Evolutionary conservation across 352 stramenopile species (phyloP).

Genomic region (Phytophthora rubi): DNA sequence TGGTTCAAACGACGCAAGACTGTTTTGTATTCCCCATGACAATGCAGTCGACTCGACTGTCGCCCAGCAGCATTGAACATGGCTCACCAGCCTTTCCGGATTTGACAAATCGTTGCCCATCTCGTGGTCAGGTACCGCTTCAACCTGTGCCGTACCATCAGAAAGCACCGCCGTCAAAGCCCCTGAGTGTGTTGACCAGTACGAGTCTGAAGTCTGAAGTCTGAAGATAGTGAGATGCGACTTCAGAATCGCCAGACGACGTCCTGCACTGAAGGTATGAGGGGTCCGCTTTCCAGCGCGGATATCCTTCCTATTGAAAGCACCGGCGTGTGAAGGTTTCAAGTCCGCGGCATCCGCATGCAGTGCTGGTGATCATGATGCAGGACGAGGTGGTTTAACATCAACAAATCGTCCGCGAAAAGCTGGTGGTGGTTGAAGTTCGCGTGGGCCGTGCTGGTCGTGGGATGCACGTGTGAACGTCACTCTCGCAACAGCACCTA

Average conservation of each 20-base stretch:
- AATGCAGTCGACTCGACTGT: slow-evolving; percentile 8
- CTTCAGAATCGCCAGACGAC: slow-evolving; percentile 10
- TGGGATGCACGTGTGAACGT: slow-evolving; percentile 3
- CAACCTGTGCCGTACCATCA: slow-evolving; percentile 16
- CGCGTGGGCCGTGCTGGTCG: slow-evolving; percentile 12
- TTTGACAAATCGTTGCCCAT: slow-evolving; percentile 29
- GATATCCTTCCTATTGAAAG: background rate
- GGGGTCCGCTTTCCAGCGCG: background rate
- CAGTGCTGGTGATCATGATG: slow-evolving; percentile 4
- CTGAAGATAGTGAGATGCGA: slow-evolving; percentile 37
- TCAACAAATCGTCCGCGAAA: slow-evolving; percentile 26
- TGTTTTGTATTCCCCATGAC: background rate
- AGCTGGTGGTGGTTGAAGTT: slow-evolving; percentile 38
- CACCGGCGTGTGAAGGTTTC: background rate
- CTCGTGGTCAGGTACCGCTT: slow-evolving; percentile 19
- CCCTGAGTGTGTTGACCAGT: too few relatives aligned
- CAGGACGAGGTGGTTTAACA: slow-evolving; percentile 28
- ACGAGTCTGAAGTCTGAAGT: slow-evolving; percentile 23
- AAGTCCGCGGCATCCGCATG: background rate
- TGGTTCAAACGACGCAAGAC: slow-evolving; percentile 5
- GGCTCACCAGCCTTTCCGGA: slow-evolving; percentile 5
- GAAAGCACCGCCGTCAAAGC: background rate
- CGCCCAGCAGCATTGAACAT: slow-evolving; percentile 18
- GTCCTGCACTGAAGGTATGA: background rate
- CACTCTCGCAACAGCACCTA: too few relatives aligned